Conservation (phyloP, 345 rosid genomes). For the Eucalyptus caleyi region DNA sequence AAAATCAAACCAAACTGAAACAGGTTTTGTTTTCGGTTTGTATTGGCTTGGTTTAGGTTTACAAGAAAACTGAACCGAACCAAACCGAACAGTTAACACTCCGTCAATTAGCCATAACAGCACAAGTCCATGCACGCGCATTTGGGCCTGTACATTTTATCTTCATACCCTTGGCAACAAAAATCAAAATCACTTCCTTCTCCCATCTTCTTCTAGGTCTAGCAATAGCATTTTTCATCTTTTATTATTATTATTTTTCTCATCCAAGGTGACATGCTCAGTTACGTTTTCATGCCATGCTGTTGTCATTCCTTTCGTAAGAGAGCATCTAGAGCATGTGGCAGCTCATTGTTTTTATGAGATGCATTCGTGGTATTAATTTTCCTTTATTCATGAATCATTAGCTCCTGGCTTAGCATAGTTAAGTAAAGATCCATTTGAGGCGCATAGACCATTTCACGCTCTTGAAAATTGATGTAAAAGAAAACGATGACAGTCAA, state of each 20-base stretch:
- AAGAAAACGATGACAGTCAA: background rate
- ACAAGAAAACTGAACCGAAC: no score
- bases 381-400: background rate
- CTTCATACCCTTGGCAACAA: background rate
- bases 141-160: background rate
- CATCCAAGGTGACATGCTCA: background rate
- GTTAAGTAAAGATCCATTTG: background rate
- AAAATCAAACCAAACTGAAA: no score
- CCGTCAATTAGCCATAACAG: background rate
- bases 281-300: background rate
- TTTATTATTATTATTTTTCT: background rate
- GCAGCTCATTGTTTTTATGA: background rate
- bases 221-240: background rate
- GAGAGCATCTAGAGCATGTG: background rate
- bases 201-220: background rate
- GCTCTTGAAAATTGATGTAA: background rate
- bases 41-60: no score
- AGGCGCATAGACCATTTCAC: background rate
- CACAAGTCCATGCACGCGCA: background rate
- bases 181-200: background rate
- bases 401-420: background rate
- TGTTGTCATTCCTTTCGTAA: background rate
- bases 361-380: background rate
- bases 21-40: no score
- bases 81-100: rapidly evolving